Percentiles rank a stretch among this genome's conserved stretches.
phyloP scores from a whole-genome alignment of 768 basidiomycete species.

The Amanita jacksonii region DNA sequence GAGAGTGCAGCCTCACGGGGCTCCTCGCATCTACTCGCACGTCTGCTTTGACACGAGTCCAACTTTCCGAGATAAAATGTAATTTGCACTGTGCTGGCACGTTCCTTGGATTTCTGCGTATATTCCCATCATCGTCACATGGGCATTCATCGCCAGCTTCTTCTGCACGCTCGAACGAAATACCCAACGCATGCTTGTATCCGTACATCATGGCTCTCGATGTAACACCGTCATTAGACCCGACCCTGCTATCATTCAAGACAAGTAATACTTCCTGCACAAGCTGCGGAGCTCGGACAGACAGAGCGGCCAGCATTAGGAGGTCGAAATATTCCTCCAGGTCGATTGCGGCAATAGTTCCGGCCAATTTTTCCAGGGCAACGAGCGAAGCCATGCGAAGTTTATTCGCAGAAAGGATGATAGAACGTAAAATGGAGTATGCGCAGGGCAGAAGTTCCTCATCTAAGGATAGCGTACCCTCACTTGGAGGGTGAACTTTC shows the following conservation, averaged over 20 bases:
- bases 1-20: conserved; percentile 49
- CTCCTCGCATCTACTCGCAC: conserved; percentile 46
- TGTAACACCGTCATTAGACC: conserved; percentile 14
- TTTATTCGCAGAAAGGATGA: conserved; percentile 46
- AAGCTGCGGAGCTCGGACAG: conserved; percentile 39
- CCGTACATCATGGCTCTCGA: conserved; percentile 30
- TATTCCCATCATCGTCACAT: conserved; percentile 51
- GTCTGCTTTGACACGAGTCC: conserved; percentile 35
- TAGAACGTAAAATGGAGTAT: conserved; percentile 30
- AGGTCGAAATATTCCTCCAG: conserved; percentile 40
- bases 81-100: conserved; percentile 35
- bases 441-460: conserved; percentile 22
- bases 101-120: conserved; percentile 30
- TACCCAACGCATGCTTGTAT: conserved; percentile 44
- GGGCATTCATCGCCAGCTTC: conserved; percentile 61
- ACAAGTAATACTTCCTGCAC: conserved; percentile 54
- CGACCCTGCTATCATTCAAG: conserved; percentile 37
- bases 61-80: conserved; percentile 24
- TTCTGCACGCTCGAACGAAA: conserved; percentile 56
- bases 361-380: conserved; percentile 45
- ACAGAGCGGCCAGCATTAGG: conserved; percentile 40
- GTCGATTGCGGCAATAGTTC: conserved; percentile 30
- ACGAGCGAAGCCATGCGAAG: conserved; percentile 47
- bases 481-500: conserved; percentile 35
- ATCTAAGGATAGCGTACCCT: conserved; percentile 19